Evolutionary conservation across 768 basidiomycete genomes (phyloP).

Genomic region (Mycena pura): DNA sequence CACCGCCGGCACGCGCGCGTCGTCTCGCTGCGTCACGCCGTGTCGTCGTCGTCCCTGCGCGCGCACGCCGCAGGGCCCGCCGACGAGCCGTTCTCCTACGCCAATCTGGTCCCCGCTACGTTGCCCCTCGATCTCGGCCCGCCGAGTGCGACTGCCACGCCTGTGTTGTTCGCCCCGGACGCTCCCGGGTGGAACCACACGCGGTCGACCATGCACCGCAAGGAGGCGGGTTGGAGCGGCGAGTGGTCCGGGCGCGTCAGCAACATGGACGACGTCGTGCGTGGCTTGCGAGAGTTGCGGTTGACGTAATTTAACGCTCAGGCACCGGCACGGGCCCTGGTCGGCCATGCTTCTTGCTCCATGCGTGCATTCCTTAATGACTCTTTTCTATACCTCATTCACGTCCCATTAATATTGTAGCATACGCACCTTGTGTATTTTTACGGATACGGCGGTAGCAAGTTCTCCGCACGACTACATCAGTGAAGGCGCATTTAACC

Average conservation of each 20-base stretch:
- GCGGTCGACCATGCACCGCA: slow-evolving; percentile 12
- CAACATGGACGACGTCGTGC: slow-evolving; percentile 24
- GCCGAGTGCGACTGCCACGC: not conserved
- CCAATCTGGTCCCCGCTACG: slow-evolving; percentile 10
- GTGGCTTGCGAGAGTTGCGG: slow-evolving; percentile 7
- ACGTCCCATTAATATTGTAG: too few species aligned
- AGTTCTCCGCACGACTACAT: too few species aligned
- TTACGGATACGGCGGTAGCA: too few species aligned
- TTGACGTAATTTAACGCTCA: slow-evolving; percentile 19
- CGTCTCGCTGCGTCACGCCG: slow-evolving; percentile 9
- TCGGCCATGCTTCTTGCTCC: too few species aligned
- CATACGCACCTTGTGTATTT: too few species aligned
- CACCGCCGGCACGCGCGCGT: not conserved
- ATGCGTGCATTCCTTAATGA: too few species aligned
- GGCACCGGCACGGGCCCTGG: too few species aligned
- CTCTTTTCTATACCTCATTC: too few species aligned
- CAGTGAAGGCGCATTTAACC: too few species aligned
- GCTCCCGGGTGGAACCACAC: not conserved
- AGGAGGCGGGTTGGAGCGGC: slow-evolving; percentile 23
- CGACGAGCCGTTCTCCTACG: slow-evolving; percentile 21
- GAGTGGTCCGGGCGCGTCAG: slow-evolving; percentile 19
- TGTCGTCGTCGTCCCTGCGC: slow-evolving; percentile 16
- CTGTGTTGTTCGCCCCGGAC: not conserved
- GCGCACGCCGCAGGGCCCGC: not conserved
- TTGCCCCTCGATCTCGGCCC: not conserved